phyloP scores from a whole-genome alignment of 2,329 filamentous ascomycete genomes.

The Arthrobotrys megalospora region DNA sequence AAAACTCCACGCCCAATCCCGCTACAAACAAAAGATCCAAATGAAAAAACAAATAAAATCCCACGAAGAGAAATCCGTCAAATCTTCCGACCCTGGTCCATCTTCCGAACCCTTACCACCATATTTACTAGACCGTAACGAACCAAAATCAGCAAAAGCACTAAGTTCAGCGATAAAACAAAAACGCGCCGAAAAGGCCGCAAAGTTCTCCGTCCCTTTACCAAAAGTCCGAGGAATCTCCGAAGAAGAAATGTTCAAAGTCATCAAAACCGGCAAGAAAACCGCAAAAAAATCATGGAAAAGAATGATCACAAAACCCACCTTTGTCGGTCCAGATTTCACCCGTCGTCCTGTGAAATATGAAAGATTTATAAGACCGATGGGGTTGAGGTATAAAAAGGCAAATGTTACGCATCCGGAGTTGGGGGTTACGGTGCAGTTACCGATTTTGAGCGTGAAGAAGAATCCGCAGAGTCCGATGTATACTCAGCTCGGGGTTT shows the following conservation, averaged over 20 bases:
- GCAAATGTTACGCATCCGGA: conserved; percentile 79
- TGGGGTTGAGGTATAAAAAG: conserved; percentile 72
- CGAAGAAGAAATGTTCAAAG: conserved; percentile 98
- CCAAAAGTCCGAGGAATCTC: conserved; percentile 94
- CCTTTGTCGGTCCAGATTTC: conserved; percentile 92
- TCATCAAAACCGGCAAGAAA: conserved; percentile 96
- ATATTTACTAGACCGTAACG: conserved; percentile 90
- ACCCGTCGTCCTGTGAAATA: conserved; percentile 88
- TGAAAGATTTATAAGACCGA: conserved; percentile 79
- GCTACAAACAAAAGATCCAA: conserved; percentile 97
- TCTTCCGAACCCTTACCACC: conserved; percentile 88
- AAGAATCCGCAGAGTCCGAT: conserved; percentile 91
- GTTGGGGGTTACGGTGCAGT: conserved; percentile 87
- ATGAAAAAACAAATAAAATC: conserved; percentile 95
- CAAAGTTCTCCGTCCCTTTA: conserved; percentile 90
- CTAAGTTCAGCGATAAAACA: conserved; percentile 78
- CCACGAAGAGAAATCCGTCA: conserved; percentile 96
- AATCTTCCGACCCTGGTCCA: conserved; percentile 83
- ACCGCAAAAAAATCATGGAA: conserved; percentile 83
- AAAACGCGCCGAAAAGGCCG: conserved; percentile 92
- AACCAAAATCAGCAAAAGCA: conserved; percentile 75
- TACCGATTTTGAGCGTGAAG: conserved; percentile 83
- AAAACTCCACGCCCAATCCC: conserved; percentile 93
- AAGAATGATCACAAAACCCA: conserved; percentile 81
- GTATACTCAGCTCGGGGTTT: conserved; percentile 91